Percentiles rank a stretch among this genome's conserved stretches.
Conservation (phyloP, 176 grass and related monocot species). For the Aegilops speltoides region DNA sequence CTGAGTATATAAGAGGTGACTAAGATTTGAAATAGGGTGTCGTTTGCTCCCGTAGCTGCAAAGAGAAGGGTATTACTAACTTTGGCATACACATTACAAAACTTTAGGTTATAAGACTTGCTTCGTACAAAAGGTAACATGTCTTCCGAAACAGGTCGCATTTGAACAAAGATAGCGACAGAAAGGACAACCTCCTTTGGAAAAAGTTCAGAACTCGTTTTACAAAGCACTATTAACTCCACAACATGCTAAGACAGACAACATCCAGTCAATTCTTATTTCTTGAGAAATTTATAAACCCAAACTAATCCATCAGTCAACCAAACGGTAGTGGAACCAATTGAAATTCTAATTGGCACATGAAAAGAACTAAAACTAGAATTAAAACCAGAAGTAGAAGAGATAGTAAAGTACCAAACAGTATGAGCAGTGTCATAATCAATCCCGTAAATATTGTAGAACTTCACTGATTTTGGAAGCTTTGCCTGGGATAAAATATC, state of each 20-base stretch:
- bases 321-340: background rate
- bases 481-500: conserved; percentile 69
- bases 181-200: background rate
- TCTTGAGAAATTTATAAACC: conserved; percentile 9
- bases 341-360: background rate
- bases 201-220: background rate
- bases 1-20: conserved; percentile 59
- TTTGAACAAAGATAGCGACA: background rate
- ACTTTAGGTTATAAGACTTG: background rate
- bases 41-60: conserved; percentile 78
- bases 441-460: conserved; percentile 94
- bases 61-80: conserved; percentile 28
- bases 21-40: conserved; percentile 64
- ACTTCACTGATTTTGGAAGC: conserved; percentile 88
- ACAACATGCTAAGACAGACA: background rate
- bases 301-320: background rate
- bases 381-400: background rate
- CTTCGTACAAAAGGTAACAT: background rate
- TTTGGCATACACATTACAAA: conserved; percentile 2
- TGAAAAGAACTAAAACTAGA: background rate
- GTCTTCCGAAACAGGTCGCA: background rate
- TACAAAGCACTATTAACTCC: background rate
- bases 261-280: background rate
- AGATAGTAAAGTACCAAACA: conserved; percentile 58
- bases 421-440: conserved; percentile 79